These are phyloP conservation scores for Zangia roseola DNA, from an alignment of 768 basidiomycete species.

Conservation along the genomic window DNA sequence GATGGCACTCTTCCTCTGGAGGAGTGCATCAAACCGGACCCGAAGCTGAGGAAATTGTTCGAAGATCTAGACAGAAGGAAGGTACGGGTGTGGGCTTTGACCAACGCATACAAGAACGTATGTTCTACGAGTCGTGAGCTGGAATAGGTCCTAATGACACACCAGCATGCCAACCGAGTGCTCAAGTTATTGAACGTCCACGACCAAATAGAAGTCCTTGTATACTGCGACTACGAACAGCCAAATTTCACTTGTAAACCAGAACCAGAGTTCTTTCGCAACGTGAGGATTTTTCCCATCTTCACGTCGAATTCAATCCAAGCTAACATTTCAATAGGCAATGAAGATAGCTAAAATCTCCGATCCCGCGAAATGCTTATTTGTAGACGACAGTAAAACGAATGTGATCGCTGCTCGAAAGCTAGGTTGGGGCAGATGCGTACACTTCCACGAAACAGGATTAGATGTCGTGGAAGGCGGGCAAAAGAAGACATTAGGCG, in stretches of 20 bases:
- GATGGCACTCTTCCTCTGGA: slow-evolving; percentile 84
- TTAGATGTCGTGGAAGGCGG: slow-evolving; percentile 65
- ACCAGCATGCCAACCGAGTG: slow-evolving; percentile 79
- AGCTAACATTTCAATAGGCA: slow-evolving; percentile 44
- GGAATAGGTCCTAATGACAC: slow-evolving; percentile 4
- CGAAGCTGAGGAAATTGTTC: slow-evolving; percentile 60
- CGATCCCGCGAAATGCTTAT: slow-evolving; percentile 72
- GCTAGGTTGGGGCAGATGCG: slow-evolving; percentile 71
- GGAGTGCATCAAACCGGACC: slow-evolving; percentile 68
- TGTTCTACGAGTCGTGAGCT: slow-evolving; percentile 18
- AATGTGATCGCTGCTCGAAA: slow-evolving; percentile 68
- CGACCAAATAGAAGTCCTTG: slow-evolving; percentile 70
- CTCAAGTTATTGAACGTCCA: slow-evolving; percentile 68
- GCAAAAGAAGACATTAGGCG: slow-evolving; percentile 44
- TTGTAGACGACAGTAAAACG: slow-evolving; percentile 72
- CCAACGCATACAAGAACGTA: slow-evolving; percentile 80
- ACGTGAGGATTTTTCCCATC: slow-evolving; percentile 38
- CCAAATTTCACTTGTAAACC: slow-evolving; percentile 79
- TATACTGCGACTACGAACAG: slow-evolving; percentile 74
- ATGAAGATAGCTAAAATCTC: slow-evolving; percentile 56
- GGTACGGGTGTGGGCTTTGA: slow-evolving; percentile 80
- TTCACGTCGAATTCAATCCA: background rate
- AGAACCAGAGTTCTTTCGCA: slow-evolving; percentile 64
- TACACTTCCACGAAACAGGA: slow-evolving; percentile 74
- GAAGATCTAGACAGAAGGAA: slow-evolving; percentile 78